Base-by-base conservation (phyloP, 2,329 filamentous ascomycete species). In the Fusarium devonianum region DNA sequence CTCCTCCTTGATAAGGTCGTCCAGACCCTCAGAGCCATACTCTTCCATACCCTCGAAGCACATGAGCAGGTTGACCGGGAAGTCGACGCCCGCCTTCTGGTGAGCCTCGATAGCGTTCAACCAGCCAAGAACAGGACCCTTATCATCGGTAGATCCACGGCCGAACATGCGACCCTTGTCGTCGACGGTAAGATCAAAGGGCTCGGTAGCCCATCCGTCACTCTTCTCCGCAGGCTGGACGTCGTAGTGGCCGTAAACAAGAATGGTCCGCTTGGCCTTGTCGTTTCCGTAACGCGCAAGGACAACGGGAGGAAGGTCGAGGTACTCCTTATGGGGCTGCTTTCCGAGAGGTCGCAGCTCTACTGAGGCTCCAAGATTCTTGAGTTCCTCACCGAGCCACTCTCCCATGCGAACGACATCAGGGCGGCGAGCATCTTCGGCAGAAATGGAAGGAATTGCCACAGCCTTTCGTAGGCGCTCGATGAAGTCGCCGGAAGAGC, bases 41-140 rank as follows among this genome's bases (percentile, higher is more conserved):
- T 99, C 94, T 77, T 99, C 94, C 94, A 99, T 99, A 37, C 94
- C 94, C 80, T 99, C 94, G 66, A 99, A 97, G 80, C 94, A 99
- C 90, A 97, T 97, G 59, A 99, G 84, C 61, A 99, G 81, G 78
- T 99, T 99, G 69, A 99, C 94, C 7, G 94, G 94, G 71, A 99
- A 91, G 40, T 97, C 93, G 34, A 97, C 80, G 48, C 90, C 90
- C 25, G 92, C 92, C 80, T 95, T 94, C 75, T 96, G 88, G 79
- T 99, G 94, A 30, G 94, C 92, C 76, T 99, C 92, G 60, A 99
- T 97, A 62, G 92, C 92, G 71, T 99, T 99, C 63, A 99, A 74
- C 94, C 94, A 99, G 65, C 94, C 94, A 46, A 99, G 80, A 18
- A 99, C 93, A 13, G 94, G 94, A 1, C 94, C 94, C 80, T 99